These are phyloP conservation scores for Plasmodium coatneyi DNA, from an alignment of 169 alveolate species.

Conservation along the genomic window DNA sequence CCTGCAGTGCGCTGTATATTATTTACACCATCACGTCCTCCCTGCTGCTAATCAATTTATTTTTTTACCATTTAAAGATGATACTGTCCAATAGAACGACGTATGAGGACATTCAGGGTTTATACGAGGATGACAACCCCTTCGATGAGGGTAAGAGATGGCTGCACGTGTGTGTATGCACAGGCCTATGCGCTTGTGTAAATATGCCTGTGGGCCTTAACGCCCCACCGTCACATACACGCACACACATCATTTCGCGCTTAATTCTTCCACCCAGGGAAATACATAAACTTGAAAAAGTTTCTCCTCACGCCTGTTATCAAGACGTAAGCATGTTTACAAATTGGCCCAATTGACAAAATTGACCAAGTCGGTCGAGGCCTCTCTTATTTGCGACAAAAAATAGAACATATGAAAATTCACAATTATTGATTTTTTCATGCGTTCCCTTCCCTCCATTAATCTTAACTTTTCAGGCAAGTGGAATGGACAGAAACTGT, in stretches of 20 bases:
- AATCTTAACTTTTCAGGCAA: constrained; percentile 16
- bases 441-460: not conserved
- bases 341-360: not conserved
- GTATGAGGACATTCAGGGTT: constrained; percentile 70
- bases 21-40: constrained; percentile 45
- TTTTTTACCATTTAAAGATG: constrained; percentile 56
- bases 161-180: not conserved
- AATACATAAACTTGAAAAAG: constrained; percentile 26
- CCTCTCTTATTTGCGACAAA: not conserved
- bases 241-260: not conserved
- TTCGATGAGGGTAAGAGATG: constrained; percentile 65
- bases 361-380: not conserved
- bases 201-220: not conserved
- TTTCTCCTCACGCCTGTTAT: constrained; percentile 45
- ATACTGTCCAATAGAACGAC: constrained; percentile 57
- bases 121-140: constrained; percentile 35
- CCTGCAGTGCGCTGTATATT: constrained; percentile 28
- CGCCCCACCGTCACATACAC: not conserved
- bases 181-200: not conserved
- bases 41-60: constrained; percentile 57
- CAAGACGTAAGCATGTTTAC: constrained; percentile 26
- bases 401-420: not conserved
- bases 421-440: not conserved
- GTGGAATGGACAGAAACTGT: constrained; percentile 67
- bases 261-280: constrained; percentile 22